These are phyloP conservation scores for Thalassiosira delicatula DNA, from an alignment of 352 stramenopile genomes.

Conservation along the genomic window DNA sequence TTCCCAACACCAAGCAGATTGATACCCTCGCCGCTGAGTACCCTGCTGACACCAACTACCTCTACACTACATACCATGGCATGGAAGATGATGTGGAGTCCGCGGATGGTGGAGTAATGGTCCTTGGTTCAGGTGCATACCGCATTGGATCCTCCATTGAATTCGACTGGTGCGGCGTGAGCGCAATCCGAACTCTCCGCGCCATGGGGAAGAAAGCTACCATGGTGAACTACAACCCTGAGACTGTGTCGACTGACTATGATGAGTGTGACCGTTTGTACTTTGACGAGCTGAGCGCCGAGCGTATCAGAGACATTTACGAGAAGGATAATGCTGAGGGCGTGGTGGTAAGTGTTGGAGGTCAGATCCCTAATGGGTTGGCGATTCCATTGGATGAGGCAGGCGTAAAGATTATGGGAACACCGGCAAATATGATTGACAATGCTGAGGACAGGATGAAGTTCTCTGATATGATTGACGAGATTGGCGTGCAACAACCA, in stretches of 20 bases:
- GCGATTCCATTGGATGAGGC: constrained; percentile 88
- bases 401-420: constrained; percentile 83
- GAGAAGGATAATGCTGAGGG: constrained; percentile 88
- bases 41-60: constrained; percentile 94
- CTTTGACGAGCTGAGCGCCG: constrained; percentile 93
- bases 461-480: constrained; percentile 95
- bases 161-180: constrained; percentile 97
- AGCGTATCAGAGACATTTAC: constrained; percentile 95
- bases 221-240: constrained; percentile 96
- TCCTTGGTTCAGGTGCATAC: constrained; percentile 94
- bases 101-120: constrained; percentile 90
- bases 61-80: constrained; percentile 97
- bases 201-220: constrained; percentile 91
- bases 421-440: constrained; percentile 92
- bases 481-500: constrained; percentile 94
- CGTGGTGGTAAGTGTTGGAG: constrained; percentile 92
- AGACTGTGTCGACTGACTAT: constrained; percentile 97
- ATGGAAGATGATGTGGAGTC: constrained; percentile 83
- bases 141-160: constrained; percentile 96
- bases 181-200: constrained; percentile 90
- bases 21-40: constrained; percentile 96
- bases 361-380: constrained; percentile 96
- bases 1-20: constrained; percentile 94
- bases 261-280: constrained; percentile 97
- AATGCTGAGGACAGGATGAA: constrained; percentile 92